phyloP scores from a whole-genome alignment of 176 grass and related monocot species.

The Hordeum marinum region DNA sequence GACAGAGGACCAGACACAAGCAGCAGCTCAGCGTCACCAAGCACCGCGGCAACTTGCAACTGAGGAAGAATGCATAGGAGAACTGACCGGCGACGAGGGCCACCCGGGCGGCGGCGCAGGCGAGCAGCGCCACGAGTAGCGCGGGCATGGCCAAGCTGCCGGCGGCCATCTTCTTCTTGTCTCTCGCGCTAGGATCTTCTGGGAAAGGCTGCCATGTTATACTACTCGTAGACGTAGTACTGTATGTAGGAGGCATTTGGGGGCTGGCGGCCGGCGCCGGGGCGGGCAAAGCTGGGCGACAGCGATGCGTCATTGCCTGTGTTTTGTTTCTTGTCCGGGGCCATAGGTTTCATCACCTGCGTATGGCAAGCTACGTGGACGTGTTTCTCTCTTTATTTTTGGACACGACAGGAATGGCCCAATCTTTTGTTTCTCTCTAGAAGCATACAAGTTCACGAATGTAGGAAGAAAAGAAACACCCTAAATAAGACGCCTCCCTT shows the following conservation, averaged over 20 bases:
- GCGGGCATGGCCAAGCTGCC: background rate
- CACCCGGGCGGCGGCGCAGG: background rate
- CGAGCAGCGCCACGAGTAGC: background rate
- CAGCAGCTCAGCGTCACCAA: background rate
- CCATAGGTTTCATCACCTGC: background rate
- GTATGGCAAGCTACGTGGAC: too few species aligned
- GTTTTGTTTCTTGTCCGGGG: background rate
- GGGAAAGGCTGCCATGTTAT: background rate
- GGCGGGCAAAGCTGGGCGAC: background rate
- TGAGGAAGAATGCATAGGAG: background rate
- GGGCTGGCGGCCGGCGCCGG: background rate
- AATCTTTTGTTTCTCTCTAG: background rate
- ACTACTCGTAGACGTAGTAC: background rate
- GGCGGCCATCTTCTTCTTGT: background rate
- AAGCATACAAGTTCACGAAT: too few species aligned
- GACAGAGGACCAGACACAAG: background rate
- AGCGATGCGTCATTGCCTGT: background rate
- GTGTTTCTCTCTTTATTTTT: background rate
- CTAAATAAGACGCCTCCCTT: too few species aligned
- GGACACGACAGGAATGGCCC: background rate
- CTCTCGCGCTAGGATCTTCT: background rate
- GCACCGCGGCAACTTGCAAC: background rate
- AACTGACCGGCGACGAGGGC: background rate
- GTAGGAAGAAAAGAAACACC: too few species aligned
- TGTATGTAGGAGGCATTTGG: too few species aligned